Conservation (phyloP, 148 eudicot species). For the Camellia granthamiana region DNA sequence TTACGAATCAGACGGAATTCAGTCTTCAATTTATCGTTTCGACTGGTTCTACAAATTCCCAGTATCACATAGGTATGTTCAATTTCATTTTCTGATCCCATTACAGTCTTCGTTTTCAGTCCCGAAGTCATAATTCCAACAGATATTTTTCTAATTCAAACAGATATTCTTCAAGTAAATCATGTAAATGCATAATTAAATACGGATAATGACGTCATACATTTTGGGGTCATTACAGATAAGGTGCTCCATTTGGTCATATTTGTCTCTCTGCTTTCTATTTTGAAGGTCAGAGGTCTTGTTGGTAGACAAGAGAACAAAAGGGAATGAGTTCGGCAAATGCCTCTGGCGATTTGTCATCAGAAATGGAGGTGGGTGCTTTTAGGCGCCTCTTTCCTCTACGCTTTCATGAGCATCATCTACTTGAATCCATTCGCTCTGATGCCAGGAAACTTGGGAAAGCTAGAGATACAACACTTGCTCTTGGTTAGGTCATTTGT, state of each 20-base stretch:
- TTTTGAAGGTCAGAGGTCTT: background rate
- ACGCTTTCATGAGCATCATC: conserved; percentile 71
- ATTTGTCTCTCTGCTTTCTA: background rate
- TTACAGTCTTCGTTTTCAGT: too few species aligned
- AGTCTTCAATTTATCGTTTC: too few species aligned
- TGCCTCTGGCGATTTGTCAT: conserved; percentile 51
- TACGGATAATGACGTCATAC: too few species aligned
- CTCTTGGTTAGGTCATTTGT: conserved; percentile 56
- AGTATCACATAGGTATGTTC: too few species aligned
- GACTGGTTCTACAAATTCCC: too few species aligned
- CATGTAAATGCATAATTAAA: too few species aligned
- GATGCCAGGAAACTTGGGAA: conserved; percentile 66
- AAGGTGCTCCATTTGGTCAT: background rate
- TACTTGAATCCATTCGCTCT: conserved; percentile 68
- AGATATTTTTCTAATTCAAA: too few species aligned
- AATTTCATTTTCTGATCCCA: too few species aligned
- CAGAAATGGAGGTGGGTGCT: conserved; percentile 86
- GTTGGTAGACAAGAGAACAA: background rate
- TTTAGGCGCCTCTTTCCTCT: conserved; percentile 79
- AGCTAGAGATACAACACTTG: conserved; percentile 75
- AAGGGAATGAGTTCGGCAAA: conserved; percentile 35
- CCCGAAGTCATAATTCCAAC: too few species aligned
- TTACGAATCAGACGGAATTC: too few species aligned
- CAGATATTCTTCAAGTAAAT: too few species aligned
- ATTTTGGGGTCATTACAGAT: too few species aligned